These are phyloP conservation scores for Yamadazyma membranifaciens DNA, from an alignment of 1,139 yeast genomes.

Conservation along the genomic window DNA sequence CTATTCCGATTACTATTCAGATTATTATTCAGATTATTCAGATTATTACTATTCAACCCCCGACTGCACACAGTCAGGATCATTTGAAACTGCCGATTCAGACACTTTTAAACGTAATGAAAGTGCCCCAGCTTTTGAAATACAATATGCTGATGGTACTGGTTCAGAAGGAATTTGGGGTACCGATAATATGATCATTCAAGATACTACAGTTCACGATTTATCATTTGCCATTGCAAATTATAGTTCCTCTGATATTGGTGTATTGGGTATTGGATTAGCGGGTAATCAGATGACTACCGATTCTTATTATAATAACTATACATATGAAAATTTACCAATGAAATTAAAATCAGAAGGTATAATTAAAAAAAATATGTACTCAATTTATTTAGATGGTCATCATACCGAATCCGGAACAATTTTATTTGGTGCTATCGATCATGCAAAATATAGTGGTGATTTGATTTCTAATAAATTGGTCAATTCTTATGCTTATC, in stretches of 20 bases:
- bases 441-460: conserved; percentile 36
- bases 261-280: conserved; percentile 58
- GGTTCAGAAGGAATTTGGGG: conserved; percentile 10
- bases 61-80: neutral
- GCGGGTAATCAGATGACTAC: conserved; percentile 40
- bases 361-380: conserved; percentile 21
- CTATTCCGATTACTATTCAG: no score
- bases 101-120: conserved; percentile 2
- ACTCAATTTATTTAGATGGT: conserved; percentile 21
- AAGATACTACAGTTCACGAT: conserved; percentile 40
- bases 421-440: conserved; percentile 22
- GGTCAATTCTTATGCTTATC: conserved; percentile 18
- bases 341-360: conserved; percentile 24
- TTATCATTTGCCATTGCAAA: conserved; percentile 52
- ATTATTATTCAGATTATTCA: no score
- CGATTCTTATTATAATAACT: conserved; percentile 12
- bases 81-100: conserved; percentile 1
- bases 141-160: conserved; percentile 30
- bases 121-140: conserved; percentile 17
- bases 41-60: neutral
- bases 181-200: conserved; percentile 50
- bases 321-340: conserved; percentile 25
- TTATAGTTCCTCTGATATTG: conserved; percentile 38
- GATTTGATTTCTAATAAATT: conserved; percentile 30
- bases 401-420: conserved; percentile 8